phyloP scores from a whole-genome alignment of 1,284 basidiomycete genomes.

The Phenoliferia sp. region DNA sequence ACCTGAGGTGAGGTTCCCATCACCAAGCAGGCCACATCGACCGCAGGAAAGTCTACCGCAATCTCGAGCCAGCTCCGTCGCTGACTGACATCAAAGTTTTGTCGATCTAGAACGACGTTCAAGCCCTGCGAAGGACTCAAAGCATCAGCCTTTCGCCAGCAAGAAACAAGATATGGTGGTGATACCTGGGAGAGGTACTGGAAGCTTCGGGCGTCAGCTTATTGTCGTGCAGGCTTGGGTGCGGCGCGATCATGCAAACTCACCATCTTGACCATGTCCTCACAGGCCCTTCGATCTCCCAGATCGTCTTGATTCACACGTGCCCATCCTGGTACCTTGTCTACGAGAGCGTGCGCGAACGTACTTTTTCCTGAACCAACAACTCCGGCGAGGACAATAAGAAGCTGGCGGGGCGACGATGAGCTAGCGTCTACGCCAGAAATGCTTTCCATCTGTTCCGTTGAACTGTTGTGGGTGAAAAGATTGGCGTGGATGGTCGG shows the following conservation, averaged over 20 bases:
- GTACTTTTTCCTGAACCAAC: slow-evolving; percentile 34
- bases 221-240: not conserved
- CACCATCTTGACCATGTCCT: slow-evolving; percentile 8
- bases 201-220: not conserved
- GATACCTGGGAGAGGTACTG: not conserved
- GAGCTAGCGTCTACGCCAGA: too few species aligned
- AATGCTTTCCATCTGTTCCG: too few species aligned
- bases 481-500: too few species aligned
- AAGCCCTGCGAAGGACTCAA: slow-evolving; percentile 11
- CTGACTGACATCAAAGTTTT: slow-evolving; percentile 35
- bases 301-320: slow-evolving; percentile 33
- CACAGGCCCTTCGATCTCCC: slow-evolving; percentile 23
- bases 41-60: slow-evolving; percentile 18
- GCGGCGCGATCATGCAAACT: not conserved
- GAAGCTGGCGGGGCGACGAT: not conserved
- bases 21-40: slow-evolving; percentile 30
- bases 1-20: slow-evolving; percentile 24
- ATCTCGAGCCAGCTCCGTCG: slow-evolving; percentile 33
- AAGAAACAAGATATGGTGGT: not conserved
- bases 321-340: slow-evolving; percentile 17
- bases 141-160: not conserved
- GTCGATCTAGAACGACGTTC: slow-evolving; percentile 34
- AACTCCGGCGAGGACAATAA: slow-evolving; percentile 28
- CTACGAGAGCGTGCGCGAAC: slow-evolving; percentile 14
- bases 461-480: too few species aligned